Evolutionary conservation across 768 basidiomycete genomes (phyloP).

Genomic region (Sarcodon sp.): DNA sequence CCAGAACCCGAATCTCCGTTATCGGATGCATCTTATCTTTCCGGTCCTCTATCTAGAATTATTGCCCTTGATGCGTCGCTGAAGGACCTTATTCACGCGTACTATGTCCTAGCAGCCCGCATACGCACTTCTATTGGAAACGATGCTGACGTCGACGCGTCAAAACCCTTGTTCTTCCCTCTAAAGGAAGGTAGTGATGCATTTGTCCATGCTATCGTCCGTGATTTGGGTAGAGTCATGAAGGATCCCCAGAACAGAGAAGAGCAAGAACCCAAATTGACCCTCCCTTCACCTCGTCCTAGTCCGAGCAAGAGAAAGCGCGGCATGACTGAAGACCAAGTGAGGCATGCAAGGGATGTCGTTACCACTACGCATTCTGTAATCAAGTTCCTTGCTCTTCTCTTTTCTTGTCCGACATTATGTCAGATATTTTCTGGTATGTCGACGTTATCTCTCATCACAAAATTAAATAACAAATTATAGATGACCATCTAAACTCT

Average conservation of each 20-base stretch:
- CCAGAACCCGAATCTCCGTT: slow-evolving; percentile 71
- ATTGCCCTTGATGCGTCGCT: slow-evolving; percentile 33
- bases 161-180: slow-evolving; percentile 65
- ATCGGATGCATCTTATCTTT: slow-evolving; percentile 48
- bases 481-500: slow-evolving; percentile 45
- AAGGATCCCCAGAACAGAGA: slow-evolving; percentile 31
- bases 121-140: slow-evolving; percentile 32
- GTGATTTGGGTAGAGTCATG: slow-evolving; percentile 56
- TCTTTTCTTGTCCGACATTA: slow-evolving; percentile 49
- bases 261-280: slow-evolving; percentile 2
- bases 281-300: slow-evolving; percentile 54
- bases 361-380: slow-evolving; percentile 63
- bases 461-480: slow-evolving; percentile 4
- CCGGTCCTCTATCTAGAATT: slow-evolving; percentile 50
- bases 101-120: slow-evolving; percentile 56
- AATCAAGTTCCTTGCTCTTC: slow-evolving; percentile 46
- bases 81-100: slow-evolving; percentile 58
- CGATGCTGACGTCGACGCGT: slow-evolving; percentile 38
- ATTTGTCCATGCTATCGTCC: slow-evolving; percentile 46
- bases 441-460: slow-evolving; percentile 9
- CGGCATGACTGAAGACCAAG: slow-evolving; percentile 68
- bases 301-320: slow-evolving; percentile 56
- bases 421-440: slow-evolving; percentile 51
- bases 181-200: slow-evolving; percentile 37
- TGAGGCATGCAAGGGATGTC: slow-evolving; percentile 69